These are phyloP conservation scores for Cytospora piceae DNA, from an alignment of 2,329 filamentous ascomycete genomes.

Conservation along the genomic window DNA sequence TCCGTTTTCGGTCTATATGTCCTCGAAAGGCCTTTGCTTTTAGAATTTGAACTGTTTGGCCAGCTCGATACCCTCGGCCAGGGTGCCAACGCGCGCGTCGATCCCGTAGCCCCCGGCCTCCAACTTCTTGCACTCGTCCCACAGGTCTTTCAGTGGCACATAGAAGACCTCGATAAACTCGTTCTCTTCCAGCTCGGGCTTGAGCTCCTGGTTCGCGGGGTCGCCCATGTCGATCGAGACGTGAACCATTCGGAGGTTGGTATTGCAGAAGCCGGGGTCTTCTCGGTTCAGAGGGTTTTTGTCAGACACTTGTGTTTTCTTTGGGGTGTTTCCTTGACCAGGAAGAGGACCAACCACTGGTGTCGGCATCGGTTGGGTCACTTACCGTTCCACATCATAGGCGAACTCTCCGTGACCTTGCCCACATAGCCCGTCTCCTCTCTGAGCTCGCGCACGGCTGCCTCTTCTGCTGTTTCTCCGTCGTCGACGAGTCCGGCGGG, in stretches of 20 bases:
- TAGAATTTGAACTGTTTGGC: conserved; percentile 60
- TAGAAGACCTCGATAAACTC: conserved; percentile 84
- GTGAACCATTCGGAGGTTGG: conserved; percentile 71
- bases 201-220: conserved; percentile 69
- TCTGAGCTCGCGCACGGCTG: conserved; percentile 65
- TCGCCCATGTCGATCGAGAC: conserved; percentile 71
- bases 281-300: not conserved
- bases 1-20: not conserved
- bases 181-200: conserved; percentile 74
- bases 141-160: conserved; percentile 66
- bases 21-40: not conserved
- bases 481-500: conserved; percentile 67
- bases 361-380: not conserved
- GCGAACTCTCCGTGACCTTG: conserved; percentile 57
- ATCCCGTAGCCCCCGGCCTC: conserved; percentile 76
- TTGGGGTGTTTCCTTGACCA: not conserved
- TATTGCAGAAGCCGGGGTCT: conserved; percentile 68
- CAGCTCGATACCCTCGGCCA: conserved; percentile 78
- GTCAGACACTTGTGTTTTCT: not conserved
- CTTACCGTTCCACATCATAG: conserved; percentile 66
- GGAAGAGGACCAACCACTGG: not conserved
- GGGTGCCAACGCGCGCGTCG: conserved; percentile 75
- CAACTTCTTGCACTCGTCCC: conserved; percentile 67
- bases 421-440: conserved; percentile 72
- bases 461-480: conserved; percentile 63